These are phyloP conservation scores for Cicer pinnatifidum DNA, from an alignment of 306 rosid species.

Conservation along the genomic window DNA sequence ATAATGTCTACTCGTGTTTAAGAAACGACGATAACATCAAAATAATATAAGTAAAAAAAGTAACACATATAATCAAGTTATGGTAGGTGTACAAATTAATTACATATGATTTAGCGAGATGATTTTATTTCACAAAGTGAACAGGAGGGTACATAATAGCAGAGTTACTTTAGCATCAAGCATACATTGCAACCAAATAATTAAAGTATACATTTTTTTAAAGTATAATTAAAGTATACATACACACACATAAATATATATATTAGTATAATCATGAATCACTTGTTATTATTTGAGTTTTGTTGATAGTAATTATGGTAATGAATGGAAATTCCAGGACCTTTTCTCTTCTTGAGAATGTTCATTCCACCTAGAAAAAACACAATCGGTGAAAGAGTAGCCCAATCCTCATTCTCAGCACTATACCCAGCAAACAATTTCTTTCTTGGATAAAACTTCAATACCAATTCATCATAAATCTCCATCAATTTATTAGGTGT, in stretches of 20 bases:
- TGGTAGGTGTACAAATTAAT: no score
- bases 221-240: neutral
- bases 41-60: no score
- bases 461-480: neutral
- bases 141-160: neutral
- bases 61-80: no score
- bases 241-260: no score
- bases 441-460: conserved; percentile 35
- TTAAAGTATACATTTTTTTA: neutral
- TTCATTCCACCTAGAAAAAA: conserved; percentile 51
- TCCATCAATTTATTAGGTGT: neutral
- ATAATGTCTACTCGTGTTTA: no score
- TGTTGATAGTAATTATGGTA: conserved; percentile 49
- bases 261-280: neutral
- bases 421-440: conserved; percentile 55
- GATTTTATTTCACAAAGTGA: neutral
- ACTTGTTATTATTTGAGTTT: neutral
- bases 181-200: neutral
- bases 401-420: conserved; percentile 54
- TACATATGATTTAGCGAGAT: no score
- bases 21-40: no score
- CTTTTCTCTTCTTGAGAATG: conserved; percentile 39
- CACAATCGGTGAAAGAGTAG: conserved; percentile 50
- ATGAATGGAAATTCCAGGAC: conserved; percentile 49
- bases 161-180: neutral